Conservation (phyloP, 2,329 filamentous ascomycete species). For the Colletotrichum salicis region DNA sequence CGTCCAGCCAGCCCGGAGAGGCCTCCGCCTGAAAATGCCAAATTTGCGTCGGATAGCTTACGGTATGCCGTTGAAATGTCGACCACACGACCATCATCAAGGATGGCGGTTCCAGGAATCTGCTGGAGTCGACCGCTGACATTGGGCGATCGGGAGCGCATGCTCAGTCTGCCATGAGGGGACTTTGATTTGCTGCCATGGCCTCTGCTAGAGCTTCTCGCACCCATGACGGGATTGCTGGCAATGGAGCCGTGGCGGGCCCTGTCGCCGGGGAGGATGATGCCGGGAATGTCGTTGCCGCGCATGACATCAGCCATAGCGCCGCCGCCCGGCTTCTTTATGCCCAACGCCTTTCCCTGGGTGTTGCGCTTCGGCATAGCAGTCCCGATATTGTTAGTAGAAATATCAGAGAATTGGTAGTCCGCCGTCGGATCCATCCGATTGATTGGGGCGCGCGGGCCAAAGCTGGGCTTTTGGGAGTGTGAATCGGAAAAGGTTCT, state of each 20-base stretch:
- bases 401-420: conserved; percentile 72
- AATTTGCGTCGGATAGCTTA: conserved; percentile 76
- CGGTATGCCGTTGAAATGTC: conserved; percentile 78
- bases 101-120: conserved; percentile 50
- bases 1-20: conserved; percentile 70
- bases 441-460: conserved; percentile 42
- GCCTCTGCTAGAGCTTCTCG: conserved; percentile 39
- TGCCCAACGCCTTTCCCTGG: conserved; percentile 49
- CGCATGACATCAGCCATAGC: conserved; percentile 65
- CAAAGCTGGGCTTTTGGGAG: conserved; percentile 58
- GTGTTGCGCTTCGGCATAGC: conserved; percentile 63
- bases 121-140: conserved; percentile 34
- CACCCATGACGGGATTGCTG: conserved; percentile 41
- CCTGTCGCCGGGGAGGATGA: conserved; percentile 60
- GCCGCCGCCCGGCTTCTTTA: conserved; percentile 46
- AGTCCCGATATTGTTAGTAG: conserved; percentile 62
- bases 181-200: conserved; percentile 63
- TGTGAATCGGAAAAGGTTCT: conserved; percentile 67
- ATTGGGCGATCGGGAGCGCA: conserved; percentile 35
- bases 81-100: conserved; percentile 70
- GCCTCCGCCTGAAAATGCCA: conserved; percentile 71
- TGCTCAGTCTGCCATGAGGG: conserved; percentile 58
- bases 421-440: conserved; percentile 51
- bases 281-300: conserved; percentile 59
- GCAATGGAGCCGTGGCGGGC: conserved; percentile 53